A percentile compares a stretch with the other conserved stretches of the same genome.
Evolutionary conservation across 225 moss, liverwort and hornwort species (phyloP).

Genomic region (Physcomitrium patens): DNA sequence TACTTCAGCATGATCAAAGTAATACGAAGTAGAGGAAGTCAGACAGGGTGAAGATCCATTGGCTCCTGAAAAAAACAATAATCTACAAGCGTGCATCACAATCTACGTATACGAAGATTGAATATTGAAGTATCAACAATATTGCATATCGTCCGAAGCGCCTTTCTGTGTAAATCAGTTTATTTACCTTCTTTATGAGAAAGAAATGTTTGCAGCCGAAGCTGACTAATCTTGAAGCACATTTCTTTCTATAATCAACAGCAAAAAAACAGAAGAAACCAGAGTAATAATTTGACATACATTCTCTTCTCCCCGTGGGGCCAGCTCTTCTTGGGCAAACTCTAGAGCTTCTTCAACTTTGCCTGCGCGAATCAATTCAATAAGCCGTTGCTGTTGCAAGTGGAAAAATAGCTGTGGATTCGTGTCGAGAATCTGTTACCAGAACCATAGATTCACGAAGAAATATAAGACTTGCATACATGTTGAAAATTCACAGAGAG

Average conservation of each 20-base stretch:
- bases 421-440: constrained; percentile 88
- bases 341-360: constrained; percentile 94
- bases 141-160: too few relatives aligned
- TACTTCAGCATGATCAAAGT: constrained; percentile 33
- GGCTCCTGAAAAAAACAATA: too few relatives aligned
- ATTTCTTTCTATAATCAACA: too few relatives aligned
- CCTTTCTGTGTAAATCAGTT: too few relatives aligned
- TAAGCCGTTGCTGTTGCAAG: constrained; percentile 91
- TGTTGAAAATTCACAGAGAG: background rate
- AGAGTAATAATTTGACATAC: constrained; percentile 40
- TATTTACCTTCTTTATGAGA: too few relatives aligned
- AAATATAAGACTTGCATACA: constrained; percentile 1
- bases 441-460: constrained; percentile 21
- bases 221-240: too few relatives aligned
- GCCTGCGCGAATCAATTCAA: constrained; percentile 91
- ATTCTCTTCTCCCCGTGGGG: constrained; percentile 95
- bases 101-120: too few relatives aligned
- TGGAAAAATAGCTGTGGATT: constrained; percentile 95
- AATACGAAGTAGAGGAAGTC: background rate
- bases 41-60: too few relatives aligned
- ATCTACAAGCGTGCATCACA: too few relatives aligned
- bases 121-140: too few relatives aligned
- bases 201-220: too few relatives aligned
- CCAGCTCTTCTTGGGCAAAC: constrained; percentile 93
- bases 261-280: too few relatives aligned